These are phyloP conservation scores for Chrysosporium keratinophilum DNA, from an alignment of 2,329 filamentous ascomycete genomes.

Conservation along the genomic window DNA sequence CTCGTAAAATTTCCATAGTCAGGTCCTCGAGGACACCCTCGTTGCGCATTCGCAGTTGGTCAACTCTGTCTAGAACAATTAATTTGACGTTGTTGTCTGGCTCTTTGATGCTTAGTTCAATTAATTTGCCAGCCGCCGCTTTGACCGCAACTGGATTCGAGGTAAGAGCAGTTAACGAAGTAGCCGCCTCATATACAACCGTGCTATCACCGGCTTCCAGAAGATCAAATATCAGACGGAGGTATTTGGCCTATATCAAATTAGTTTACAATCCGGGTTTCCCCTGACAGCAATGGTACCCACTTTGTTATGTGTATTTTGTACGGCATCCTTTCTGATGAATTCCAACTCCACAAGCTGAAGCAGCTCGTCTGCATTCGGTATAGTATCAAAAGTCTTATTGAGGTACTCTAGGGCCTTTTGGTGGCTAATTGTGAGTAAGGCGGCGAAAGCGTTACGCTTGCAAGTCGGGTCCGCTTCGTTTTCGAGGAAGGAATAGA, in stretches of 20 bases:
- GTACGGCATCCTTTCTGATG: constrained; percentile 91
- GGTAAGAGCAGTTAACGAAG: constrained; percentile 83
- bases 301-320: constrained; percentile 90
- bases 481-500: constrained; percentile 75
- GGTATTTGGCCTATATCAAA: constrained; percentile 60
- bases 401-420: constrained; percentile 82
- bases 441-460: constrained; percentile 88
- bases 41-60: constrained; percentile 75
- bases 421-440: constrained; percentile 85
- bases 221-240: constrained; percentile 91
- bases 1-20: constrained; percentile 92
- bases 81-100: constrained; percentile 99
- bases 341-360: constrained; percentile 94
- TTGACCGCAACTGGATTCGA: constrained; percentile 97
- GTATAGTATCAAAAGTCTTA: constrained; percentile 81
- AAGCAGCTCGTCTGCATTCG: constrained; percentile 85
- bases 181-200: constrained; percentile 94
- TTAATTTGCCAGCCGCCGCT: constrained; percentile 89
- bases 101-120: constrained; percentile 94
- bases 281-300: constrained; percentile 18
- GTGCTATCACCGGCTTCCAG: constrained; percentile 88
- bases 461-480: constrained; percentile 96
- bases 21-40: constrained; percentile 87
- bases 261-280: neutral
- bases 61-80: constrained; percentile 89